Percentiles rank a stretch among this genome's conserved stretches.
phyloP scores from a whole-genome alignment of 2,329 filamentous ascomycete genomes.

The Penicillium sp. region DNA sequence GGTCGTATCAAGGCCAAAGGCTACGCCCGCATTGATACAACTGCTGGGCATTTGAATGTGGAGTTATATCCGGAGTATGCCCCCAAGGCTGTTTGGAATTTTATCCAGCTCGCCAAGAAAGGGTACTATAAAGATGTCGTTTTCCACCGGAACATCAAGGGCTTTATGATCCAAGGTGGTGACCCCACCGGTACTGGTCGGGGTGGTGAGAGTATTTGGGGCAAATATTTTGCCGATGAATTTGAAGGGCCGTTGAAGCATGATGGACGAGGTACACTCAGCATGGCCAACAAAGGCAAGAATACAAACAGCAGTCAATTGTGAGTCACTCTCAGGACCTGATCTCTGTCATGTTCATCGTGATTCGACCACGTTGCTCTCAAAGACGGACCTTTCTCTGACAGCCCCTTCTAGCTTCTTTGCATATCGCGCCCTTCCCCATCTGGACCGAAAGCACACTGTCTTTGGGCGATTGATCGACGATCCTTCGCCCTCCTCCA shows the following conservation, averaged over 20 bases:
- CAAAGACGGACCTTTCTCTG: not conserved
- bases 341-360: too few species aligned
- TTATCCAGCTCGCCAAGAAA: constrained; percentile 76
- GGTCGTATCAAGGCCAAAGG: constrained; percentile 83
- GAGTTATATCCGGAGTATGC: constrained; percentile 88
- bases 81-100: constrained; percentile 95
- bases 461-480: constrained; percentile 84
- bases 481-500: constrained; percentile 45
- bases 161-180: constrained; percentile 97
- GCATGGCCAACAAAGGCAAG: constrained; percentile 98
- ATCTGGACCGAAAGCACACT: constrained; percentile 94
- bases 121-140: constrained; percentile 80
- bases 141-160: constrained; percentile 91
- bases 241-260: constrained; percentile 87
- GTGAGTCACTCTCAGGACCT: constrained; percentile 24
- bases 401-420: constrained; percentile 58
- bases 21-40: constrained; percentile 85
- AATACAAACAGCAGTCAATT: constrained; percentile 95
- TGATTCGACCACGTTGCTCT: not conserved
- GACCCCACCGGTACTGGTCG: constrained; percentile 88
- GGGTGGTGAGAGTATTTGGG: constrained; percentile 88
- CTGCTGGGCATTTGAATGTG: constrained; percentile 74
- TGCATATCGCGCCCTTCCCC: constrained; percentile 74
- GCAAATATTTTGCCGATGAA: constrained; percentile 89
- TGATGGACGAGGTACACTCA: constrained; percentile 69